Evolutionary conservation across 495 filamentous ascomycete genomes (phyloP).

Genomic region (Penicillium taxi): DNA sequence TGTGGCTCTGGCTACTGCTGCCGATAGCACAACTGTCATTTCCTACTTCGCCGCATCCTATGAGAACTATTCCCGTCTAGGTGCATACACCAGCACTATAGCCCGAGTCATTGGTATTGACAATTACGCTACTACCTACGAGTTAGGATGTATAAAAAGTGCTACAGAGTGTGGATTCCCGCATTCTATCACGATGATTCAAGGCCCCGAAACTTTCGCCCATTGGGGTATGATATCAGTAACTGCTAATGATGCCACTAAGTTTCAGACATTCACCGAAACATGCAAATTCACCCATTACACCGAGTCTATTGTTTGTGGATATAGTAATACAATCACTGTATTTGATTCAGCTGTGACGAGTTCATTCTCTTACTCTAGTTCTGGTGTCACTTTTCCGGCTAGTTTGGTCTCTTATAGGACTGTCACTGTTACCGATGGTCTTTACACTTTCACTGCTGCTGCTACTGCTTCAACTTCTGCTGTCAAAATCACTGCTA

Average conservation of each 20-base stretch:
- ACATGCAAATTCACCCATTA: constrained; percentile 9
- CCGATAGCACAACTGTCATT: constrained; percentile 8
- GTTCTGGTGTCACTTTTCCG: neutral
- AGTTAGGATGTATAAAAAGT: constrained; percentile 14
- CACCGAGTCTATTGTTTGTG: constrained; percentile 9
- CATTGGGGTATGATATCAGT: neutral
- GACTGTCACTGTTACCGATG: constrained; percentile 7
- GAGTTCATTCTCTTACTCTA: constrained; percentile 1
- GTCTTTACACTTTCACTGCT: constrained; percentile 4
- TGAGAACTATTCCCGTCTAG: neutral
- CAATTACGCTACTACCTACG: constrained; percentile 20
- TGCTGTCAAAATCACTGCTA: too few species aligned
- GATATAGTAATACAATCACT: neutral
- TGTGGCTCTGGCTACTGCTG: constrained; percentile 4
- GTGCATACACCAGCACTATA: constrained; percentile 12
- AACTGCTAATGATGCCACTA: neutral
- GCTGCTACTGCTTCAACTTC: constrained; percentile 6
- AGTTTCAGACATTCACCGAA: neutral
- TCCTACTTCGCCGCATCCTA: neutral
- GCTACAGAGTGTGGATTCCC: constrained; percentile 13
- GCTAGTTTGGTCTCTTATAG: neutral
- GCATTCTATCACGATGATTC: constrained; percentile 19
- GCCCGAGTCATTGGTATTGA: constrained; percentile 20
- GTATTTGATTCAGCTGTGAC: neutral
- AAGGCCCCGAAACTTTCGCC: constrained; percentile 13